phyloP scores from a whole-genome alignment of 768 basidiomycete genomes.

The Leccinum pellstonianum region DNA sequence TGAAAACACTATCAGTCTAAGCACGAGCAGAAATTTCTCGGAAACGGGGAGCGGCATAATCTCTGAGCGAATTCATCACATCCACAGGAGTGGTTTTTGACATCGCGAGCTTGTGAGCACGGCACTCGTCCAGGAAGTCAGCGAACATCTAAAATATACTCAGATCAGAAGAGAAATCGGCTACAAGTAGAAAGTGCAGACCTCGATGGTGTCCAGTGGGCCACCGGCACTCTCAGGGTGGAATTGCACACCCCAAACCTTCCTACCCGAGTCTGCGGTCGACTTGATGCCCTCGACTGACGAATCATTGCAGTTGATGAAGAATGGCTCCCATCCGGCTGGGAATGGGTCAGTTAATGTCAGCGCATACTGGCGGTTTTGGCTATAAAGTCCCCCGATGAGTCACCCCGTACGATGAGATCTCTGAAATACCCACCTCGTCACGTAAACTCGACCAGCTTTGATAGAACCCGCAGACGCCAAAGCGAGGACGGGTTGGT shows the following conservation, averaged over 20 bases:
- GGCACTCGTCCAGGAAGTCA: too few relatives aligned
- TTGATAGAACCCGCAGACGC: slow-evolving; percentile 90
- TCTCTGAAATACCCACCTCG: slow-evolving; percentile 53
- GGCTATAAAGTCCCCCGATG: slow-evolving; percentile 41
- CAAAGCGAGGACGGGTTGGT: slow-evolving; percentile 95
- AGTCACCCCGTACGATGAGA: not conserved
- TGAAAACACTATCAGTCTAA: not conserved
- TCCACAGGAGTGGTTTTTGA: slow-evolving; percentile 14
- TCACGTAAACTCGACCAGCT: slow-evolving; percentile 96
- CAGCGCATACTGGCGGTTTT: slow-evolving; percentile 90
- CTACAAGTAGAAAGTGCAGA: too few relatives aligned
- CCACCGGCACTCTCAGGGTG: too few relatives aligned
- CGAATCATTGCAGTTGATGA: slow-evolving; percentile 99
- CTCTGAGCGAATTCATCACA: slow-evolving; percentile 18
- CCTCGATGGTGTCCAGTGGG: too few relatives aligned
- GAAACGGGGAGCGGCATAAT: slow-evolving; percentile 20
- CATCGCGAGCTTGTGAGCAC: too few relatives aligned
- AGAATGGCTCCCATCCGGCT: slow-evolving; percentile 94
- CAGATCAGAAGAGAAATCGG: too few relatives aligned
- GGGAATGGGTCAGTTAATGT: slow-evolving; percentile 94
- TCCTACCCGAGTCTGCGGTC: slow-evolving; percentile 38
- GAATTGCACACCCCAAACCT: too few relatives aligned
- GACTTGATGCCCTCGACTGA: slow-evolving; percentile 99
- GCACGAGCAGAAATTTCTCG: slow-evolving; percentile 31
- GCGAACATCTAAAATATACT: too few relatives aligned